These are phyloP conservation scores for Flaveria linearis DNA, from an alignment of 129 eudicot species.

Conservation along the genomic window DNA sequence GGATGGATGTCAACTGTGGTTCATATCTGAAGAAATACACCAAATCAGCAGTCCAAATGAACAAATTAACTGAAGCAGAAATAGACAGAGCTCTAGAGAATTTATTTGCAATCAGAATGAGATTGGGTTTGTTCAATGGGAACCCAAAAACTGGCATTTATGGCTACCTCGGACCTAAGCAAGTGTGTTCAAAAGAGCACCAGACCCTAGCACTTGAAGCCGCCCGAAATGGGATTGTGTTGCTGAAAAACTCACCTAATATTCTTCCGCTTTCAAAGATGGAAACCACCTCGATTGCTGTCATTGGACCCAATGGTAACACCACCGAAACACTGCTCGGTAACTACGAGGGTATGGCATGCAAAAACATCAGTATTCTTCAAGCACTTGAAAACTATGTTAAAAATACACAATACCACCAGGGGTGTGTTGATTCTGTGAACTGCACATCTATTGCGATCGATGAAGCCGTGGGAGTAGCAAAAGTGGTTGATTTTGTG, in stretches of 20 bases:
- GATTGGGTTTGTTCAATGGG: constrained; percentile 74
- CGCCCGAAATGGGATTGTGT: constrained; percentile 62
- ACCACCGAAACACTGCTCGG: constrained; percentile 46
- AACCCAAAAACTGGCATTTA: constrained; percentile 44
- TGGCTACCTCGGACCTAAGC: constrained; percentile 43
- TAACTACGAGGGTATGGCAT: constrained; percentile 63
- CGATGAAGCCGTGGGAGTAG: constrained; percentile 43
- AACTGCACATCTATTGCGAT: constrained; percentile 49
- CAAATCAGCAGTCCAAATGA: constrained; percentile 58
- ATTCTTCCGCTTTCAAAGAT: constrained; percentile 59
- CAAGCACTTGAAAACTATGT: constrained; percentile 46
- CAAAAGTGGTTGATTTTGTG: constrained; percentile 51
- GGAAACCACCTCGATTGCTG: constrained; percentile 52
- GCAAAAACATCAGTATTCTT: constrained; percentile 45
- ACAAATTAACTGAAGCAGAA: constrained; percentile 51
- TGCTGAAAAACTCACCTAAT: constrained; percentile 49
- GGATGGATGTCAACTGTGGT: constrained; percentile 82
- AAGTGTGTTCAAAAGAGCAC: constrained; percentile 56
- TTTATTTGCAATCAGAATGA: constrained; percentile 66
- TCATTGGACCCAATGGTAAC: constrained; percentile 73
- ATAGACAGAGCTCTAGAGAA: constrained; percentile 68
- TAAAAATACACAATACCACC: constrained; percentile 37
- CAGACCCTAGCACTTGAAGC: constrained; percentile 64
- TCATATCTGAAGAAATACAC: constrained; percentile 50
- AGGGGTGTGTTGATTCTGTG: constrained; percentile 50